Evolutionary conservation across 371 early-diverging fungal species (phyloP).

Genomic region (Dinochytrium kinnereticum): DNA sequence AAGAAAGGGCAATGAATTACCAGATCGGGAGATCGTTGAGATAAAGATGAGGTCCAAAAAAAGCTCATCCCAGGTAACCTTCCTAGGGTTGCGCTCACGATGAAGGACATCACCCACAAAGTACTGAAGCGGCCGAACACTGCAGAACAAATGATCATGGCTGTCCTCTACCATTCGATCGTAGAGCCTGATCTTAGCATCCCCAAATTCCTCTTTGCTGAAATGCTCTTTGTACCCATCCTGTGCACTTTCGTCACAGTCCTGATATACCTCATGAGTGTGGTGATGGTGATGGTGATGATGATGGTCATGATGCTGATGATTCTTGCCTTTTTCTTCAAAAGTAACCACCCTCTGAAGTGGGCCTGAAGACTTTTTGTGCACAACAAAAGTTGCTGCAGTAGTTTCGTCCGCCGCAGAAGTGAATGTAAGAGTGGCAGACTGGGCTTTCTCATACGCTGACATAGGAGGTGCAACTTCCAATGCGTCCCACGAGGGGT

Average conservation of each 20-base stretch:
- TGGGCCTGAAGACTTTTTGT: neutral
- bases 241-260: neutral
- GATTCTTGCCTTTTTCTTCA: neutral
- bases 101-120: conserved; percentile 30
- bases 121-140: conserved; percentile 23
- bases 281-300: conserved; percentile 8
- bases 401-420: neutral
- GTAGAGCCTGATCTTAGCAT: conserved; percentile 18
- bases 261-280: neutral
- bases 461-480: conserved; percentile 6
- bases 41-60: conserved; percentile 38
- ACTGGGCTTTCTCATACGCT: conserved; percentile 7
- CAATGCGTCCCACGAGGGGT: neutral
- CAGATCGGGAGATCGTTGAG: conserved; percentile 13
- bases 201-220: conserved; percentile 21
- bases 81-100: conserved; percentile 26
- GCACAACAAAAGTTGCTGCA: neutral
- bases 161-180: conserved; percentile 16
- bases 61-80: conserved; percentile 33
- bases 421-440: neutral
- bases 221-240: neutral
- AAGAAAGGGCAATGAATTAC: neutral
- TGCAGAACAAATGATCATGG: conserved; percentile 4
- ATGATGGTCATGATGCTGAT: conserved; percentile 8
- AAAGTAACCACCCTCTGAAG: neutral